Conservation (phyloP, 225 moss, liverwort and hornwort species). For the Takakia lepidozioides region DNA sequence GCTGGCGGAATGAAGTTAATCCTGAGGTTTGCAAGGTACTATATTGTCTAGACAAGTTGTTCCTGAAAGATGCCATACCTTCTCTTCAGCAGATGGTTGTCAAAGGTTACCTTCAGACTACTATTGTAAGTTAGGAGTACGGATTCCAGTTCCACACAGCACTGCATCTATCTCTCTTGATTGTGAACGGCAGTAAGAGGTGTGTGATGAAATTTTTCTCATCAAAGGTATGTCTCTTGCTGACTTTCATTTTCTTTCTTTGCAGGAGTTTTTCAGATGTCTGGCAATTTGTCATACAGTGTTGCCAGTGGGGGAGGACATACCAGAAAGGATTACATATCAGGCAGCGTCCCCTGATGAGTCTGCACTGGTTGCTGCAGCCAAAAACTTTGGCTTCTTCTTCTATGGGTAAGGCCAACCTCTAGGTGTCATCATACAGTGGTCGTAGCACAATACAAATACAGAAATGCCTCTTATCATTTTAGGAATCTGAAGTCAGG, state of each 20-base stretch:
- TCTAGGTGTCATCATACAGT: not conserved
- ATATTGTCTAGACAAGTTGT: too few relatives aligned
- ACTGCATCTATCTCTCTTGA: too few relatives aligned
- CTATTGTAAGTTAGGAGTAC: too few relatives aligned
- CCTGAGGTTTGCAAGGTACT: constrained; percentile 59
- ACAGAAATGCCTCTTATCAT: too few relatives aligned
- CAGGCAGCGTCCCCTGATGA: constrained; percentile 96
- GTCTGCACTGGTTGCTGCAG: constrained; percentile 83
- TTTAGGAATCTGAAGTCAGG: too few relatives aligned
- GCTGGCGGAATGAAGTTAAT: constrained; percentile 65
- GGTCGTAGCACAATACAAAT: not conserved
- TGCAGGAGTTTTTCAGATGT: constrained; percentile 92
- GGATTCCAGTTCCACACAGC: too few relatives aligned
- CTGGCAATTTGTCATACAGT: constrained; percentile 93
- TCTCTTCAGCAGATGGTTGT: too few relatives aligned
- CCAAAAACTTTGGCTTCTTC: constrained; percentile 91
- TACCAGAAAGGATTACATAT: constrained; percentile 79
- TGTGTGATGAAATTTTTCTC: too few relatives aligned
- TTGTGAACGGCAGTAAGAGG: too few relatives aligned
- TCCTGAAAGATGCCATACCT: too few relatives aligned
- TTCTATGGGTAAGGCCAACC: constrained; percentile 63
- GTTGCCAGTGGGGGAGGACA: constrained; percentile 81
- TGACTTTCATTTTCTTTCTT: constrained; percentile 6
- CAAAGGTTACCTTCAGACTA: too few relatives aligned
- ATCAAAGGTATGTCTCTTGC: too few relatives aligned